These are phyloP conservation scores for Thelephora ganbajun DNA, from an alignment of 768 basidiomycete genomes.

Conservation along the genomic window DNA sequence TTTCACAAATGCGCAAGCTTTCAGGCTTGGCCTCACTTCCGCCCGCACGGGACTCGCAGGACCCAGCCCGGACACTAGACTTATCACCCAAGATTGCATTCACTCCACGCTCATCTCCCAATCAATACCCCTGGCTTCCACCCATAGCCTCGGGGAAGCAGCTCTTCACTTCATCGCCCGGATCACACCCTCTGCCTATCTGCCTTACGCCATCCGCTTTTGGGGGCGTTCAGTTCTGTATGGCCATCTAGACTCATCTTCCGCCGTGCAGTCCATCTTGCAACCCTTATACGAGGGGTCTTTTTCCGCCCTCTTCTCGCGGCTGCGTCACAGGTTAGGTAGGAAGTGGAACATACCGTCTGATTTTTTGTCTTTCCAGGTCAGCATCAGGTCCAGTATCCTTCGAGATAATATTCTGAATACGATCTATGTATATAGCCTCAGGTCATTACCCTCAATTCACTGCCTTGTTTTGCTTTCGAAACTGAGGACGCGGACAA, in stretches of 20 bases:
- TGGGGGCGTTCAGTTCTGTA: too few relatives aligned
- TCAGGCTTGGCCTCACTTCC: too few relatives aligned
- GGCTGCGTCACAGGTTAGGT: slow-evolving; percentile 11
- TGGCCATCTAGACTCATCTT: background rate
- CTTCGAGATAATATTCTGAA: slow-evolving; percentile 3
- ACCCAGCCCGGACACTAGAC: too few relatives aligned
- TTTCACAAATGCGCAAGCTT: too few relatives aligned
- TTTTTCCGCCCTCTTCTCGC: background rate
- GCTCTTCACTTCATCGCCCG: background rate
- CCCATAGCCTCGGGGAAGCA: background rate
- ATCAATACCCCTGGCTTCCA: too few relatives aligned
- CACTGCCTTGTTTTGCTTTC: background rate
- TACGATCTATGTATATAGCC: slow-evolving; percentile 4
- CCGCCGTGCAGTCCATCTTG: background rate
- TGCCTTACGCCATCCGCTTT: slow-evolving; percentile 1
- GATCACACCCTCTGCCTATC: background rate
- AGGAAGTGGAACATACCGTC: slow-evolving; percentile 19
- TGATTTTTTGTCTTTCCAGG: slow-evolving; percentile 28
- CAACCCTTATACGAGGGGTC: background rate
- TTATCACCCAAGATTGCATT: too few relatives aligned
- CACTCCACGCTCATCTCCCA: too few relatives aligned
- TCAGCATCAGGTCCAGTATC: slow-evolving; percentile 17
- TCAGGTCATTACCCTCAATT: slow-evolving; percentile 2
- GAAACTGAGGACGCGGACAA: background rate
- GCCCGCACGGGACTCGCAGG: too few relatives aligned